Evolutionary conservation across 2,329 filamentous ascomycete species (phyloP).

Genomic region (Penicillium polonicum): DNA sequence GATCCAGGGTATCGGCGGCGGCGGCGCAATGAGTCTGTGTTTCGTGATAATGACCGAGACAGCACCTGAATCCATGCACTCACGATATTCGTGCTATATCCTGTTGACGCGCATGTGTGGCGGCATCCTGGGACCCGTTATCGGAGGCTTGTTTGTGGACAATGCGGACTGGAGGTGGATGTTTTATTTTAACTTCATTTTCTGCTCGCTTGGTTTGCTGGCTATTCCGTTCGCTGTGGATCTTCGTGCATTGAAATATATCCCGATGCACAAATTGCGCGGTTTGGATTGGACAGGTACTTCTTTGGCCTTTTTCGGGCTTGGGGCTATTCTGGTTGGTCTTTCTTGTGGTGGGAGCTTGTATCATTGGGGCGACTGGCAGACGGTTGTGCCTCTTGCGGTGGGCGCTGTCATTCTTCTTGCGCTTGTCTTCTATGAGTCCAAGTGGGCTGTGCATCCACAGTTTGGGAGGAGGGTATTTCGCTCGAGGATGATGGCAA

Average conservation of each 20-base stretch:
- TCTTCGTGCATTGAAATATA: constrained; percentile 25
- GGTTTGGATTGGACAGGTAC: constrained; percentile 47
- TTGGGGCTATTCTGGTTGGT: constrained; percentile 42
- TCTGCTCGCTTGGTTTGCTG: constrained; percentile 31
- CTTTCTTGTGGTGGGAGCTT: constrained; percentile 46
- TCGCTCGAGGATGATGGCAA: constrained; percentile 33
- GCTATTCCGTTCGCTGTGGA: constrained; percentile 34
- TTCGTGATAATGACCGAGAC: constrained; percentile 46
- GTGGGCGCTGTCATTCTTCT: constrained; percentile 34
- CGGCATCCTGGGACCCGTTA: constrained; percentile 27
- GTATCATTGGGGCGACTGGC: constrained; percentile 41
- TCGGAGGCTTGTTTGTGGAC: constrained; percentile 30
- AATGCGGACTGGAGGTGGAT: constrained; percentile 27
- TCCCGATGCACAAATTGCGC: constrained; percentile 23
- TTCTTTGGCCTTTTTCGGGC: constrained; percentile 39
- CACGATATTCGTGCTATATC: constrained; percentile 36
- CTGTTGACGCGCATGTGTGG: constrained; percentile 34
- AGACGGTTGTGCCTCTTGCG: constrained; percentile 42
- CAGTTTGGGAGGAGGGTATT: constrained; percentile 43
- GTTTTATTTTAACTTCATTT: constrained; percentile 36
- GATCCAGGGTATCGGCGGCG: constrained; percentile 50
- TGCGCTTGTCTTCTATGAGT: constrained; percentile 39
- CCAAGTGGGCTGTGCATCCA: constrained; percentile 33
- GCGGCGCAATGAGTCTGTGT: constrained; percentile 45
- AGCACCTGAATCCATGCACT: constrained; percentile 34